phyloP scores from a whole-genome alignment of 805 yeast genomes.

The Torulaspora indica region DNA sequence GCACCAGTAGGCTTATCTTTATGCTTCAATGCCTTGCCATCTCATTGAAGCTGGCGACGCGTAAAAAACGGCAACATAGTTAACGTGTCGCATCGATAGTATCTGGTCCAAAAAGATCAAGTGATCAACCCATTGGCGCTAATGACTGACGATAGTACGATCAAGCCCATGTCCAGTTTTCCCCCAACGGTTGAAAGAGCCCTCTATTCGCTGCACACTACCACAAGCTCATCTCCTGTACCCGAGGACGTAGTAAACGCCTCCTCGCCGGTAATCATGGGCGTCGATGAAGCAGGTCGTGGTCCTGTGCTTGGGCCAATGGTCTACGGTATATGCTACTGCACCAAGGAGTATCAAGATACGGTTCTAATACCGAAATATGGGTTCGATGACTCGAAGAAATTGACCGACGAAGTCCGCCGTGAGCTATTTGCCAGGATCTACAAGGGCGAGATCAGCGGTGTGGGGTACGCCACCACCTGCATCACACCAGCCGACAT shows the following conservation, averaged over 20 bases:
- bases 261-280: slow-evolving; percentile 50
- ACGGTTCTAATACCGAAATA: slow-evolving; percentile 48
- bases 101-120: not conserved
- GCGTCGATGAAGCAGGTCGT: slow-evolving; percentile 98
- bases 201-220: slow-evolving; percentile 33
- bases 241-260: slow-evolving; percentile 41
- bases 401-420: slow-evolving; percentile 68
- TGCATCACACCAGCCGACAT: slow-evolving; percentile 85
- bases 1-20: not conserved
- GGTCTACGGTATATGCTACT: slow-evolving; percentile 90
- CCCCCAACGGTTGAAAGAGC: slow-evolving; percentile 34
- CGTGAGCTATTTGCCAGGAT: slow-evolving; percentile 55
- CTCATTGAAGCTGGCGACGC: not conserved
- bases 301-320: slow-evolving; percentile 98
- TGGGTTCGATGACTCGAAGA: slow-evolving; percentile 93
- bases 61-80: not conserved
- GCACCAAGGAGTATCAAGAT: slow-evolving; percentile 48
- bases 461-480: slow-evolving; percentile 85
- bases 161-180: not conserved
- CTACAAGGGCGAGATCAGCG: slow-evolving; percentile 46
- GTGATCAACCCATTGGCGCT: slow-evolving; percentile 3
- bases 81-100: not conserved
- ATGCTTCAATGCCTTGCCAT: not conserved
- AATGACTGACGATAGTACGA: not conserved
- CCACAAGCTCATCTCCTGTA: slow-evolving; percentile 47